Evolutionary conservation across 768 basidiomycete species (phyloP), one percentile per base, ranked within the genome.

Genomic region (Lyophyllum shimeji): DNA sequence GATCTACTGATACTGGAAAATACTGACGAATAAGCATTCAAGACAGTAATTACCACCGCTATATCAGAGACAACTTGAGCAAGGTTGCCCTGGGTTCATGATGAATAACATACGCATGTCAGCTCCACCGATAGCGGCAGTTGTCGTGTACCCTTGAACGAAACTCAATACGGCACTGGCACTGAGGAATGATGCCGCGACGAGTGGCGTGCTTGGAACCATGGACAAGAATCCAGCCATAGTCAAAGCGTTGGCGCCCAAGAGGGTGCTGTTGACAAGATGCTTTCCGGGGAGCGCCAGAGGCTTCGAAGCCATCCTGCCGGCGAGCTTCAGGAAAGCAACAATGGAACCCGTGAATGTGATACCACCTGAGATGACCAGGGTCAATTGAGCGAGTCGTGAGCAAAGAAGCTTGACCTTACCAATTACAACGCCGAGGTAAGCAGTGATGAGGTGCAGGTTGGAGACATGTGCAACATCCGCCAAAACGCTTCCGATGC

Each of bases 271-370:
- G 65, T 95, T 95, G 62, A 93, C 75, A 8, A 93, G 57, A 64
- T 95, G 93, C 61, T 89, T 85, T 40, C 82, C 91, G 3, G 91
- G 91, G 43, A 95, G 75, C 21, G 76, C 73, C 20, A 93, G 71
- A 0, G 93, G 86, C 59, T 78, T 83, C 42, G 89, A 90, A 4
- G 87, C 78, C 83, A 94, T 90, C 54, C 81, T 83, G 7, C 89
- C 92, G 6, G 91, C 90, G 34, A 95, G 78, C 67, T 95, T 95
- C 45, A 95, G 71, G 80, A 93, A 95, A 3, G 93, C 93, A 15
- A 95, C 89, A 42, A 95, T 84, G 1, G 92, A 93, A 24, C 92
- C 92, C 3, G 93, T 94, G 65, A 95, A 95, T 0, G 93, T 94
- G 50, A 95, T 78, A 55, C 93, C 93, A 72, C 86, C 83, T 81